phyloP scores from a whole-genome alignment of 169 alveolate genomes.

The Besnoitia besnoiti region DNA sequence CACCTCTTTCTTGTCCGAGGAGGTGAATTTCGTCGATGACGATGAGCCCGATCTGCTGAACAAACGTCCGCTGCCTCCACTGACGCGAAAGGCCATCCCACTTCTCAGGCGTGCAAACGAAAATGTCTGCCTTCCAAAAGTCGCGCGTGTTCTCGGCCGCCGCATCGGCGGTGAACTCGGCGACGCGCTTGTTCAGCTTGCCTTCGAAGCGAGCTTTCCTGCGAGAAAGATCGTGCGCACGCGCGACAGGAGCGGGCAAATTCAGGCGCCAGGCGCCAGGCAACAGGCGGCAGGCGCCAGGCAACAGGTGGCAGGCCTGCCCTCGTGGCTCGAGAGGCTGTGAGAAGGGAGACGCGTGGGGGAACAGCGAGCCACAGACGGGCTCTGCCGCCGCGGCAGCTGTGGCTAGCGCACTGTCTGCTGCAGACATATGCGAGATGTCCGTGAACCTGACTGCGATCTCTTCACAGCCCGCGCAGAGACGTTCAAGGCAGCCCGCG shows the following conservation, averaged over 20 bases:
- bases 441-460: too few relatives aligned
- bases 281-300: neutral
- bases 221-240: conserved; percentile 75
- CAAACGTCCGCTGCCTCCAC: conserved; percentile 96
- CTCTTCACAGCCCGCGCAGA: too few relatives aligned
- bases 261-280: neutral
- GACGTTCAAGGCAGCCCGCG: too few relatives aligned
- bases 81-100: conserved; percentile 99
- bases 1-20: conserved; percentile 92
- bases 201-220: neutral
- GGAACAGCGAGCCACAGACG: too few relatives aligned
- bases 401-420: too few relatives aligned
- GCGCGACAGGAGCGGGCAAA: neutral
- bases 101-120: conserved; percentile 99
- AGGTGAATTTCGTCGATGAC: conserved; percentile 99
- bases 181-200: conserved; percentile 19
- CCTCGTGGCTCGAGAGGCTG: neutral
- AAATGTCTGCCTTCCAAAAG: conserved; percentile 87
- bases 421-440: too few relatives aligned
- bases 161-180: neutral
- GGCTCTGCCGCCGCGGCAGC: too few relatives aligned
- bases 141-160: conserved; percentile 61
- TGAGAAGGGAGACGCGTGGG: too few relatives aligned
- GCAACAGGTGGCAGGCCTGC: neutral
- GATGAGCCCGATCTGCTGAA: conserved; percentile 91